phyloP scores from a whole-genome alignment of 352 stramenopile genomes.

The Paralagenidium karlingii region DNA sequence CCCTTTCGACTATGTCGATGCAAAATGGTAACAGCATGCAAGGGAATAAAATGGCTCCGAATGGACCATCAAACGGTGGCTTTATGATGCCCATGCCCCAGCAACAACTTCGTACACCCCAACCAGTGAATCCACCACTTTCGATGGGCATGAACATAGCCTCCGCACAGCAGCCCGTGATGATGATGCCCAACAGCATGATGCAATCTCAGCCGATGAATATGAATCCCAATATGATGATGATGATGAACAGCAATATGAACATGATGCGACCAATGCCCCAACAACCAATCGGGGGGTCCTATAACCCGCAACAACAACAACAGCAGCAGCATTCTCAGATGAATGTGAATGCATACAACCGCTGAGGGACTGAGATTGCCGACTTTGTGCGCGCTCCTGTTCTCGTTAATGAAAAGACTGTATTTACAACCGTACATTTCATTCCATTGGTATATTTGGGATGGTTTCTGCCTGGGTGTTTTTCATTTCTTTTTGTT shows the following conservation, averaged over 20 bases:
- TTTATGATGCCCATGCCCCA: slow-evolving; percentile 4
- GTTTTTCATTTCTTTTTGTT: too few species aligned
- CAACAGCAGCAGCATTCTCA: slow-evolving; percentile 6
- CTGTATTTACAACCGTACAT: too few species aligned
- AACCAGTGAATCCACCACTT: slow-evolving; percentile 10
- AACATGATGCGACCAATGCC: slow-evolving; percentile 5
- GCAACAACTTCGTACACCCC: slow-evolving; percentile 21
- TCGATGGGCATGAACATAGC: too few species aligned
- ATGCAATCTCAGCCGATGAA: slow-evolving; percentile 7
- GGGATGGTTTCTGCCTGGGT: too few species aligned
- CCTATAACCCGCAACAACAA: neutral
- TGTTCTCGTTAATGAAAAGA: too few species aligned
- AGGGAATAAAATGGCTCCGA: too few species aligned
- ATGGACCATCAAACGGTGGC: too few species aligned
- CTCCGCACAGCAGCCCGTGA: slow-evolving; percentile 1
- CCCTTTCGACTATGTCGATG: too few species aligned
- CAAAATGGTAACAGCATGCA: too few species aligned
- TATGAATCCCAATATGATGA: too few species aligned
- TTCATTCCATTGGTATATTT: too few species aligned
- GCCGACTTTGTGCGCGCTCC: too few species aligned
- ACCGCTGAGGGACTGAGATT: neutral
- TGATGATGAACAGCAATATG: slow-evolving; percentile 4
- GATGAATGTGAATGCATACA: slow-evolving; percentile 7
- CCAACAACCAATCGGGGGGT: neutral
- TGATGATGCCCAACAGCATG: slow-evolving; percentile 7